Evolutionary conservation across 352 stramenopile genomes (phyloP), one percentile per base, ranked within the genome.

Genomic region (Elongisporangium undulatum): DNA sequence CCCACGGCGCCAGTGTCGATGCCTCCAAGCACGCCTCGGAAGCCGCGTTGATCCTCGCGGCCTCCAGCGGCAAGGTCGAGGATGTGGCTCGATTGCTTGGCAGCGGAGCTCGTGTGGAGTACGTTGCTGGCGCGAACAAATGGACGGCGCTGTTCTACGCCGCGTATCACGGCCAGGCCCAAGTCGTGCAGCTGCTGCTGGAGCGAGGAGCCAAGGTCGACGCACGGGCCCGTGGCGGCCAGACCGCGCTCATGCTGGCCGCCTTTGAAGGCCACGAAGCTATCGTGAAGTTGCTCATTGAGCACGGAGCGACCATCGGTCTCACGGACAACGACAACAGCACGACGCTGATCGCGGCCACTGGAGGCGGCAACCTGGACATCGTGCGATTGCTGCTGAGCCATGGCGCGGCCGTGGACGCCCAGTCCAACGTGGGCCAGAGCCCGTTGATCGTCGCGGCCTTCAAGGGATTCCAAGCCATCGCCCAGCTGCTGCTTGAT

Each of bases 131-230:
- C 3, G 34, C 13, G 34, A 45, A 62, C n/a, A 53, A 24, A 2
- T 73, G 58, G 66, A 73, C 66, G 20, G 55, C 65, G 49, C 49
- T 69, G 2, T 63, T 68, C 52, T 45, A 59, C 23, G 57, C 65
- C n/a, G 51, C 53, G 4, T 49, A 61, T 54, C 38, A 57, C 48
- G 60, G 60, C 1, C 55, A 51, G 20, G 26, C 56, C 7, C 55
- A 64, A 24, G 61, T 71, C 38, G 64, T 65, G 17, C 55, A 51
- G 7, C 22, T 71, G 9, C 63, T 74, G 10, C 22, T 68, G 21
- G 29, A 58, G 6, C 57, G 57, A 13, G 57, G 56, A 49, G 54
- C 67, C n/a, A 49, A n/a, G 4, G 58, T 71, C 15, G 56, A 74
- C 53, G 58, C 26, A 13, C 60, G 56, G 51, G 64, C 63, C 52